Evolutionary conservation across 106 monocot species (phyloP), one percentile per base, ranked within the genome.

Genomic region (Allium sativum): DNA sequence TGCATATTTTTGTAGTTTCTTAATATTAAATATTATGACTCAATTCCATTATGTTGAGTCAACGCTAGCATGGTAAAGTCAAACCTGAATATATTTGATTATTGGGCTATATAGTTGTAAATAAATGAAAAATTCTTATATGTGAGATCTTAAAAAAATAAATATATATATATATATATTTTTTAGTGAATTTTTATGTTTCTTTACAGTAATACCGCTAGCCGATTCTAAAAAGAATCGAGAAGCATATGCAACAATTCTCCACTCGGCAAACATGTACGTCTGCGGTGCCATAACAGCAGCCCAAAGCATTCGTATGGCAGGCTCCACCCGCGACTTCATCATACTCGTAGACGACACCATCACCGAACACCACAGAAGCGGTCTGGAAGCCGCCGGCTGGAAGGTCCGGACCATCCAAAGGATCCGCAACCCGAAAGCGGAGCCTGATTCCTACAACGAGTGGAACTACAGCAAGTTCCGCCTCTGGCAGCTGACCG

Each of bases 391-490:
- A 61, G 74, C 77, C 7, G 88, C 88, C 3, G 88, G 88, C 1
- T 88, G 88, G 88, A 80, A 88, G 72, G 65, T 84, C 22, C 55
- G 79, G 13, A 81, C 72, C 16, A 88, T 88, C 8, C 66, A 81
- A 41, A 62, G 88, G 59, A 88, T 88, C 55, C 66, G 88, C 16
- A 88, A 88, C 40, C 88, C 88, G 12, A 88, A 84, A 22, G 88
- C 88, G 1, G 62, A 61, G 51, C 68, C 64, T 2, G 83, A 88
- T 56, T 80, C 88, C 12, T 88, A 88, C 57, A 88, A 88, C 12
- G 88, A 88, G 75, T 88, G 84, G 84, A 89, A 89, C 72, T 89
- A 89, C 71, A 89, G 88, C 75, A 89, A 89, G 70, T 89, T 89
- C 65, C 74, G 84, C 41, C 73, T 89, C 8, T 89, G 88, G 88